Evolutionary conservation across 2,329 filamentous ascomycete species (phyloP).

Genomic region (Ceratocystiopsis sp.): DNA sequence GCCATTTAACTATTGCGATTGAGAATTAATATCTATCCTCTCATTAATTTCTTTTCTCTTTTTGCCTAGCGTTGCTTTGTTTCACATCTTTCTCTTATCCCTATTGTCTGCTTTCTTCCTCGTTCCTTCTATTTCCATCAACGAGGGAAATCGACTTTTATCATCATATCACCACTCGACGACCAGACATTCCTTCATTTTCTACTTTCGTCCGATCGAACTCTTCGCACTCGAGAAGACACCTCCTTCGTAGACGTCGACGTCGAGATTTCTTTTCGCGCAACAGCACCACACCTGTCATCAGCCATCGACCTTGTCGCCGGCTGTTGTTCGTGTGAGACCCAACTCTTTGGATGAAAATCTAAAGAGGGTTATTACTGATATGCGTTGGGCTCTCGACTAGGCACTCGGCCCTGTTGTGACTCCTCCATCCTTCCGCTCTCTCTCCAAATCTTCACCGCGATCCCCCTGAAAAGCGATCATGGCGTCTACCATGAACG

Average conservation of each 20-base stretch:
- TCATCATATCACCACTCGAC: neutral
- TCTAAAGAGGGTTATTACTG: constrained; percentile 7
- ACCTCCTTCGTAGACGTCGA: no score
- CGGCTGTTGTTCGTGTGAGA: constrained; percentile 11
- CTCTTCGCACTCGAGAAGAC: no score
- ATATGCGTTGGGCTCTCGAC: constrained; percentile 7
- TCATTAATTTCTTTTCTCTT: neutral
- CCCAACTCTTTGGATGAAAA: constrained; percentile 9
- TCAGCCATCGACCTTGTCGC: constrained; percentile 10
- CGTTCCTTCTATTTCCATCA: constrained; percentile 1
- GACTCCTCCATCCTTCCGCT: neutral
- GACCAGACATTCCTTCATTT: constrained; percentile 1
- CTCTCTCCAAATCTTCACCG: neutral
- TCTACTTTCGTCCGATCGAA: neutral
- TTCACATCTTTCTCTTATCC: neutral
- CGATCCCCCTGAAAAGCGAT: neutral
- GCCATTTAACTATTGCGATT: constrained; percentile 9
- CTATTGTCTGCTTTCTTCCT: neutral
- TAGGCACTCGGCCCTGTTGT: constrained; percentile 7
- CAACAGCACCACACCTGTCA: constrained; percentile 8
- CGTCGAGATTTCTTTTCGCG: no score
- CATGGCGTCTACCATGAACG: constrained; percentile 8
- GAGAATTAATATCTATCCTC: constrained; percentile 2
- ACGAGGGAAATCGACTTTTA: no score
- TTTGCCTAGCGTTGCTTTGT: constrained; percentile 2